Percentiles rank a stretch among this genome's conserved stretches.
These are phyloP conservation scores for Mycosphaerella arachidis DNA, from an alignment of 2,329 filamentous ascomycete genomes.

Conservation along the genomic window DNA sequence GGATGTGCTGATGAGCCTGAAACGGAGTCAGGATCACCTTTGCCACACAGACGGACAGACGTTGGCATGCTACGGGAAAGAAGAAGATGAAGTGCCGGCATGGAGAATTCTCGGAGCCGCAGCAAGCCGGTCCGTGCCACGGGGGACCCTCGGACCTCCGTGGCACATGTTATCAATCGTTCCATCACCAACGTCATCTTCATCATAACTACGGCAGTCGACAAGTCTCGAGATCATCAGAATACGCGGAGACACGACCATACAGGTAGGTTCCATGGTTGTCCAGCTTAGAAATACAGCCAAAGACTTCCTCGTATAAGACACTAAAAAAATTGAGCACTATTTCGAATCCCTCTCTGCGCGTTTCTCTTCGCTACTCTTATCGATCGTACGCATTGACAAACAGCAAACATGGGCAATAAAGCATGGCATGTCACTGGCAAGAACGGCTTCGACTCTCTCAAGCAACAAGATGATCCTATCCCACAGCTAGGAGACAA, in stretches of 20 bases:
- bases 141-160: not conserved
- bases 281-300: conserved; percentile 9
- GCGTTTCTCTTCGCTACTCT: not conserved
- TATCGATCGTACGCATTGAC: not conserved
- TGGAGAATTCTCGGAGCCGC: not conserved
- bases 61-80: too few relatives aligned
- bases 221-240: not conserved
- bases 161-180: not conserved
- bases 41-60: too few relatives aligned
- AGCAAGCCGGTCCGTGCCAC: not conserved
- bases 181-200: not conserved
- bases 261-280: conserved; percentile 1
- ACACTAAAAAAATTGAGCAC: not conserved
- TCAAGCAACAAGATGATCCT: conserved; percentile 52
- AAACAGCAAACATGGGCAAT: conserved; percentile 14
- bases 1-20: too few relatives aligned
- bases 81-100: too few relatives aligned
- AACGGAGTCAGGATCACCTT: too few relatives aligned
- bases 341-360: not conserved
- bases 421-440: conserved; percentile 52
- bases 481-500: conserved; percentile 62
- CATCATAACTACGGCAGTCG: not conserved
- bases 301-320: not conserved
- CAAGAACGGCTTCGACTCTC: conserved; percentile 55
- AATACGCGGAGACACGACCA: not conserved